Base-by-base conservation (phyloP, 2,329 filamentous ascomycete genomes). In the Clarireedia sp. region DNA sequence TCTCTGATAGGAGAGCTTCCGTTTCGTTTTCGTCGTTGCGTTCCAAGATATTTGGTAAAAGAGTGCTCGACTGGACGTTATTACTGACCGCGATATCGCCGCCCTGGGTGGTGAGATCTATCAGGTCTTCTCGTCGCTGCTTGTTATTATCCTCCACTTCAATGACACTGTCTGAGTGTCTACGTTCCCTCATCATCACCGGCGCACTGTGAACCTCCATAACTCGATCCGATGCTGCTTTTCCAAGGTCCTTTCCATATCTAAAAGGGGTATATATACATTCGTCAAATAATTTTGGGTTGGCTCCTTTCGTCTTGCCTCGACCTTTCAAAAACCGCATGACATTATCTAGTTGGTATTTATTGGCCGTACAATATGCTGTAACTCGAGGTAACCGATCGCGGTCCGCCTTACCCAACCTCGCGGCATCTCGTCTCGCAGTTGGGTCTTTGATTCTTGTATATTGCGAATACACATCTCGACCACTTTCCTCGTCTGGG, bases 401-500 rank as follows among this genome's bases (percentile, higher is more conserved):
- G 55, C 94, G 81, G 70, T 99, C 94, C 40, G 92, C 91, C 71
- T 97, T 99, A 38, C 94, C 94, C 41, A 99, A 73, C 55, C 91
- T 79, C 26, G 94, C 94, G 16, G 94, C 94, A 76, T 97, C 92
- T 65, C 94, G 82, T 59, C 94, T 79, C 8, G 94, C 94, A 0
- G 87, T 96, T 0, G 92, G 91, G 67, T 99, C 94, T 71, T 97
- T 97, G 73, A 99, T 99, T 45, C 94, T 82, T 8, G 92, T 96
- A 70, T 96, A 97, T 70, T 99, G 94, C 24, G 91, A 92, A 73
- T 99, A 99, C 33, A 99, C 94, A 69, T 99, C 94, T 61, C 91
- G 79, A 9, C 91, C 90, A 66, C 89, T 94, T 71, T 96, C 92
- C 66, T 96, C 92, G 59, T 97, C 91, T 61, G 77, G 63, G 17